Conservation (phyloP, 1,284 basidiomycete species). For the Ustilago loliicola region DNA sequence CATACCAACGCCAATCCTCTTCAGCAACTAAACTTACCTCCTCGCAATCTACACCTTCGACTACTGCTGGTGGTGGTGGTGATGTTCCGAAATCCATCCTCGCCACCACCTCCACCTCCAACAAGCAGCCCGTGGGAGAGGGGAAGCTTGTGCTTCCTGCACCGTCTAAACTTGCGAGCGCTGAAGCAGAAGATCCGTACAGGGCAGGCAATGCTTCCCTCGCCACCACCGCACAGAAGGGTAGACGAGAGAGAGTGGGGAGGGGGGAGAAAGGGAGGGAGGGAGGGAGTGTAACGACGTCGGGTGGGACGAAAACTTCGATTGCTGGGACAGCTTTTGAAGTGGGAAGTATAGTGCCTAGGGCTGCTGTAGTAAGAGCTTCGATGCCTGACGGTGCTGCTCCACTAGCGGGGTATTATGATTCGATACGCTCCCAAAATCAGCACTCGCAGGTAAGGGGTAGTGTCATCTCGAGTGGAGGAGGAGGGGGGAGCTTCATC, state of each 20-base stretch:
- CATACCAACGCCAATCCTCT: background rate
- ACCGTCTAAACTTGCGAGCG: slow-evolving; percentile 14
- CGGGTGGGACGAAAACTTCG: slow-evolving; percentile 7
- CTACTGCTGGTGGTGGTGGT: background rate
- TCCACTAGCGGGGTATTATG: slow-evolving; percentile 17
- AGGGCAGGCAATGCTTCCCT: slow-evolving; percentile 12
- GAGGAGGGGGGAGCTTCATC: slow-evolving; percentile 3
- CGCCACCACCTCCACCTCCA: background rate
- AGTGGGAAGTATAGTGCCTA: slow-evolving; percentile 34
- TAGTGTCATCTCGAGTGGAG: no score
- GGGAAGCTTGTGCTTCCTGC: slow-evolving; percentile 26
- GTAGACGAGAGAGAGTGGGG: background rate
- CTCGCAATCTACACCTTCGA: background rate
- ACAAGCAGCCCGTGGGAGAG: background rate
- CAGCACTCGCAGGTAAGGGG: no score
- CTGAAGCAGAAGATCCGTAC: slow-evolving; percentile 26
- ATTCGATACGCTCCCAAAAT: slow-evolving; percentile 5
- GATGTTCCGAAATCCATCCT: slow-evolving; percentile 14
- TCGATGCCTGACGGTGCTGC: background rate
- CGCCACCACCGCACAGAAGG: background rate
- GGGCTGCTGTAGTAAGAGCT: slow-evolving; percentile 18
- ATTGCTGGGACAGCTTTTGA: slow-evolving; percentile 24
- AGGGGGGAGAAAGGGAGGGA: background rate
- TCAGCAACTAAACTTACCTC: no score
- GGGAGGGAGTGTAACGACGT: slow-evolving; percentile 7